A percentile compares a stretch with the other conserved stretches of the same genome.
These are phyloP conservation scores for Boletus bicolor DNA, from an alignment of 768 basidiomycete genomes.

Conservation along the genomic window DNA sequence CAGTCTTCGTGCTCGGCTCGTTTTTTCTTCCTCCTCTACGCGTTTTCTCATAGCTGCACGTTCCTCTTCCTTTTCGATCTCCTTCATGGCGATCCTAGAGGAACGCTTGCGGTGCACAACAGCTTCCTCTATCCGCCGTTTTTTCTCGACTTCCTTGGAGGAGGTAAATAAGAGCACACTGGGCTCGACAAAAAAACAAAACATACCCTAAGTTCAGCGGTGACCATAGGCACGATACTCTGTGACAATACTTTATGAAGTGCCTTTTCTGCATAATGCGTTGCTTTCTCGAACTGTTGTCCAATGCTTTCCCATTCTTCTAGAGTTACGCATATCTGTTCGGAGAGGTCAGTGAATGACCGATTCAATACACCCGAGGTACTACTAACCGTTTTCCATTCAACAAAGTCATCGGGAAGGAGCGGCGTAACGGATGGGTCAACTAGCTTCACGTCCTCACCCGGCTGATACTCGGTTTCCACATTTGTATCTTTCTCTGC, in stretches of 20 bases:
- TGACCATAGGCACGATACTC: conserved; percentile 68
- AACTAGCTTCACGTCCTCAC: not conserved
- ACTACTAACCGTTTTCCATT: conserved; percentile 85
- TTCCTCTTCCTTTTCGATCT: conserved; percentile 75
- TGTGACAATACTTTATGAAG: conserved; percentile 67
- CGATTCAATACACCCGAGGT: not conserved
- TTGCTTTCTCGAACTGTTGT: conserved; percentile 69
- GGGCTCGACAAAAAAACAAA: not conserved
- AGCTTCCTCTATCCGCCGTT: conserved; percentile 66
- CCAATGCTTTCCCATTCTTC: conserved; percentile 83
- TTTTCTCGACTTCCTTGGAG: conserved; percentile 58
- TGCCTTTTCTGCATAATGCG: conserved; percentile 77
- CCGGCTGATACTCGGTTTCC: conserved; percentile 5
- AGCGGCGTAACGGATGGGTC: conserved; percentile 12
- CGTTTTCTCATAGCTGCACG: conserved; percentile 54
- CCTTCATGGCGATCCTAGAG: conserved; percentile 79
- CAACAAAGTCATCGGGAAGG: conserved; percentile 57
- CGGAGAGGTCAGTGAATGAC: not conserved
- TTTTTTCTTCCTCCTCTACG: conserved; percentile 66
- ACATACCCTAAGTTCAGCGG: conserved; percentile 59
- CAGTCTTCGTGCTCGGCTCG: conserved; percentile 56
- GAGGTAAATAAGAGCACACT: conserved; percentile 2
- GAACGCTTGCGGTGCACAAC: conserved; percentile 86
- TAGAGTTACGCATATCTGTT: conserved; percentile 77
- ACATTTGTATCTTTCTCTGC: not conserved